phyloP scores from a whole-genome alignment of 306 rosid genomes.

The Ceratonia siliqua region DNA sequence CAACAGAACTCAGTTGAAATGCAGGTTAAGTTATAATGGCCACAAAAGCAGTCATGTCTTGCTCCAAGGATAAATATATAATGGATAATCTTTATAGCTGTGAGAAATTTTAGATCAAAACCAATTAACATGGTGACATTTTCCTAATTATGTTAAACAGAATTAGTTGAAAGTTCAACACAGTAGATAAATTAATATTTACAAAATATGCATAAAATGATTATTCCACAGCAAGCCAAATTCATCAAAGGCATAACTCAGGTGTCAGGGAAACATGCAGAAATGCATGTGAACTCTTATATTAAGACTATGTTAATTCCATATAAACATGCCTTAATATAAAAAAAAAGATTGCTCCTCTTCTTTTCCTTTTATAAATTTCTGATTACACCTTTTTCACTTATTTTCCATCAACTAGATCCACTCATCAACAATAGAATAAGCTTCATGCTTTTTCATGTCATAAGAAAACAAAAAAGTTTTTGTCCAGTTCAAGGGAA shows the following conservation, averaged over 20 bases:
- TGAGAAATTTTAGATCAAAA: conserved; percentile 2
- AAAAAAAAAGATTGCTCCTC: background rate
- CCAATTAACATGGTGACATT: background rate
- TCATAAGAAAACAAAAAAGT: background rate
- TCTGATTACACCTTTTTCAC: background rate
- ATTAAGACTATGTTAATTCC: background rate
- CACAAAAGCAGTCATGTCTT: background rate
- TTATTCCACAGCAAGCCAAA: background rate
- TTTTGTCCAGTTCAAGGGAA: background rate
- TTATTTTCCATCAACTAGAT: background rate
- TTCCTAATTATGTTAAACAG: background rate
- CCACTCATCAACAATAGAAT: background rate
- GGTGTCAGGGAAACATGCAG: background rate
- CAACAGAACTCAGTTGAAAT: conserved; percentile 6
- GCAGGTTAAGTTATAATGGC: background rate
- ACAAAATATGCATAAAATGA: background rate
- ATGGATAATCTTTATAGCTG: background rate
- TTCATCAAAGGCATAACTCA: background rate
- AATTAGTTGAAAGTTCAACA: background rate
- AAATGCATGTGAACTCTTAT: background rate
- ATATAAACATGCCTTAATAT: background rate
- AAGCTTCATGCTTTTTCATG: background rate
- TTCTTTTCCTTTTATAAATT: background rate
- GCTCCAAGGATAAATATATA: background rate
- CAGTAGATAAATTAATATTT: background rate